Base-by-base conservation (phyloP, 441 rosid species). In the Isatis lusitanica region DNA sequence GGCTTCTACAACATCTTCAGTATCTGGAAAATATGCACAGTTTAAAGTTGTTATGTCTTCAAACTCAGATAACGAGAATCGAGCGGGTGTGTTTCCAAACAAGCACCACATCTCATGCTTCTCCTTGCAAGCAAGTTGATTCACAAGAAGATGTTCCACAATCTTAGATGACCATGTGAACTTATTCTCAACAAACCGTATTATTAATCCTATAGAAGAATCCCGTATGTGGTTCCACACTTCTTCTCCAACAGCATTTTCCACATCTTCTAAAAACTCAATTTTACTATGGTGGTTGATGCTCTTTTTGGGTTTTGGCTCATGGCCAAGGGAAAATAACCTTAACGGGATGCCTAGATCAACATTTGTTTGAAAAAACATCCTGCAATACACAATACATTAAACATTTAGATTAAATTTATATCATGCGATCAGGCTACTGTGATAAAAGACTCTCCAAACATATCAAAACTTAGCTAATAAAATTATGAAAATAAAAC, bases 131-230 rank as follows among this genome's bases (percentile, higher is more conserved):
- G 21, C 43, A 71, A 71, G 21, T 7, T 70, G 39, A n/a, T 28
- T 48, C 9, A 10, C 18, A 12, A 62, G 63, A 40, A 71, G 46
- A n/a, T 71, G 15, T 4, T 62, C 52, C 1, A 50, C 43, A 0
- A 71, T 9, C 11, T 71, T 71, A 9, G 52, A 71, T 11, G 53
- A 53, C 63, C 63, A 65, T 3, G 46, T 36, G 18, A 55, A 55
- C 5, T n/a, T 44, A 44, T 44, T 44, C 2, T 15, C 18, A 5
- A 6, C 18, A 0, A 24, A 61, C 2, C 31, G 17, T n/a, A 57
- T n/a, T 12, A 56, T 1, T 6, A 68, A 33, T 16, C 52, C 44
- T 0, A 46, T 0, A 43, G 56, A 0, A 8, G 24, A 31, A 11
- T 8, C 21, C 17, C 6, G 0, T 5, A 68, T 44, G 2, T 28